phyloP scores from a whole-genome alignment of 139 green algal species.

The Eudorina sp. region DNA sequence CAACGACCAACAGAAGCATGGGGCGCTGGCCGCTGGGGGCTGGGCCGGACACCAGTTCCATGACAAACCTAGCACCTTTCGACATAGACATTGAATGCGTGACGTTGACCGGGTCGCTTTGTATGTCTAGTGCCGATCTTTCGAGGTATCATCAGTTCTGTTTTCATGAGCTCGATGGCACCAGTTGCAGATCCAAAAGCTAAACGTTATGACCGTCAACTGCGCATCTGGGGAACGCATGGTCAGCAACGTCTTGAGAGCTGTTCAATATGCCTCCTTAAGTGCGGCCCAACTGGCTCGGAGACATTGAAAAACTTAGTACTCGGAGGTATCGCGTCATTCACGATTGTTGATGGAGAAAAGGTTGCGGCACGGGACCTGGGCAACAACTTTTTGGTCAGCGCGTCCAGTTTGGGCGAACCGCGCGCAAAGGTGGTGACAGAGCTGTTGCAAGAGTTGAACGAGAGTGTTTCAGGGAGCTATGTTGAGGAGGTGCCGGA shows the following conservation, averaged over 20 bases:
- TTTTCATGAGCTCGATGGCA: too few relatives aligned
- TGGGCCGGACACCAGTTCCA: too few relatives aligned
- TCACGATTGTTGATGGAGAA: constrained; percentile 93
- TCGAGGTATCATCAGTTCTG: too few relatives aligned
- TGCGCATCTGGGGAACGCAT: constrained; percentile 91
- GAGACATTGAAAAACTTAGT: constrained; percentile 98
- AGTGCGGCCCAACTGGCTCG: constrained; percentile 79
- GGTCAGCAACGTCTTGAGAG: constrained; percentile 84
- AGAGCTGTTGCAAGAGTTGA: constrained; percentile 92
- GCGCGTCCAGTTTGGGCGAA: constrained; percentile 69
- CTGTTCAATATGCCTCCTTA: constrained; percentile 71
- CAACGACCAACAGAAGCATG: too few relatives aligned
- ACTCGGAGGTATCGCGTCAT: constrained; percentile 93
- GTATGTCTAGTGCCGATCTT: too few relatives aligned
- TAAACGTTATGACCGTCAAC: constrained; percentile 90
- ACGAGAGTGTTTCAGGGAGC: constrained; percentile 85
- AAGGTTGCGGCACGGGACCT: constrained; percentile 85
- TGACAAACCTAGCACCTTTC: too few relatives aligned
- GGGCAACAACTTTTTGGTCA: constrained; percentile 97
- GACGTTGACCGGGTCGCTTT: too few relatives aligned
- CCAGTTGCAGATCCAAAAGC: constrained; percentile 28
- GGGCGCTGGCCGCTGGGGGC: too few relatives aligned
- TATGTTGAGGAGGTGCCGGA: constrained; percentile 89
- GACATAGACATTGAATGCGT: too few relatives aligned
- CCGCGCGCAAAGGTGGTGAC: constrained; percentile 81